Evolutionary conservation across 179 eudicot genomes (phyloP).

Genomic region (Pouteria campechiana): DNA sequence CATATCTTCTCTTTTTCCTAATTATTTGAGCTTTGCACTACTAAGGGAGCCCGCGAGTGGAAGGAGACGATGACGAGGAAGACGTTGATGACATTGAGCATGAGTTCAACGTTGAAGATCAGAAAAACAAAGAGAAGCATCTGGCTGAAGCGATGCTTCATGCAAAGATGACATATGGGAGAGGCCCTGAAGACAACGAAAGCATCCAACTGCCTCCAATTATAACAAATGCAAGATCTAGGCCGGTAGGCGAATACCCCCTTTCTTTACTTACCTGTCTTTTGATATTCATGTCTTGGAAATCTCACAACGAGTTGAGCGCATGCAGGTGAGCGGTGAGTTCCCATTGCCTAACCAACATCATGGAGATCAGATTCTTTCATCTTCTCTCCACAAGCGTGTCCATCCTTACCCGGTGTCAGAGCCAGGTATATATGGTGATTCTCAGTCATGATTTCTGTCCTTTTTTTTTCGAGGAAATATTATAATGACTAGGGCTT

Average conservation of each 20-base stretch:
- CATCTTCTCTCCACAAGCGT: slow-evolving; percentile 54
- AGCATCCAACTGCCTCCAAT: slow-evolving; percentile 57
- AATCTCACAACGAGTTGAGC: neutral
- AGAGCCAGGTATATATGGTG: slow-evolving; percentile 44
- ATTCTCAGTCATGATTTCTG: too few relatives aligned
- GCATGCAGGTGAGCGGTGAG: slow-evolving; percentile 80
- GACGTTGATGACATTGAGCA: slow-evolving; percentile 87
- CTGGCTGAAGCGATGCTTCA: slow-evolving; percentile 89
- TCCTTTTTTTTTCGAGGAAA: too few relatives aligned
- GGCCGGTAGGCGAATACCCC: slow-evolving; percentile 38
- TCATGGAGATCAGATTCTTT: slow-evolving; percentile 31
- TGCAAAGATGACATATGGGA: slow-evolving; percentile 92
- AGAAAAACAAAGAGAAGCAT: slow-evolving; percentile 45
- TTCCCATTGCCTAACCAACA: slow-evolving; percentile 41
- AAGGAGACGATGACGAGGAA: slow-evolving; percentile 94
- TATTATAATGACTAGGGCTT: too few relatives aligned
- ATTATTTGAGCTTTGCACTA: neutral
- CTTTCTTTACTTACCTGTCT: neutral
- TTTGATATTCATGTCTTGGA: neutral
- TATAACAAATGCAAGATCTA: slow-evolving; percentile 59
- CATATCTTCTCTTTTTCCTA: neutral
- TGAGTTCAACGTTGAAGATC: slow-evolving; percentile 72
- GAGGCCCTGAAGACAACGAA: slow-evolving; percentile 82
- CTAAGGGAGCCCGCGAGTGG: slow-evolving; percentile 92
- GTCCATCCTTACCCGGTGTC: slow-evolving; percentile 70